A percentile compares a stretch with the other conserved stretches of the same genome.
phyloP scores from a whole-genome alignment of 2,329 filamentous ascomycete species.

The Colletotrichum sp. region DNA sequence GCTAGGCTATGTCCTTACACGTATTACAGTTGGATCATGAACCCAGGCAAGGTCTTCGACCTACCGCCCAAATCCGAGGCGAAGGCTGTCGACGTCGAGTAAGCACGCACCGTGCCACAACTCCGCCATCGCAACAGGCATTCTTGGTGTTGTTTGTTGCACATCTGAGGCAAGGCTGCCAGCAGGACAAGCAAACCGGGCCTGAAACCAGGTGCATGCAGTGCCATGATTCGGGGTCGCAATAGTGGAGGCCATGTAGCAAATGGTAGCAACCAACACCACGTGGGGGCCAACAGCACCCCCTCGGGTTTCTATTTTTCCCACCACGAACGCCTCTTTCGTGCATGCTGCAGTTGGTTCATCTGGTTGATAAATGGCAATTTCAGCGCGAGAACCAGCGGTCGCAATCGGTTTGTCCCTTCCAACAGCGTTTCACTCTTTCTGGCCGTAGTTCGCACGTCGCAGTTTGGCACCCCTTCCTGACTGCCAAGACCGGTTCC shows the following conservation, averaged over 20 bases:
- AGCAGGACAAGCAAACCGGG: background rate
- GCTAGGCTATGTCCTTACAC: background rate
- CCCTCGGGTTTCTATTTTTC: background rate
- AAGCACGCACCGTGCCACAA: background rate
- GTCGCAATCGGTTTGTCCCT: background rate
- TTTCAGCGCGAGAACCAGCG: background rate
- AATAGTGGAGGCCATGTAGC: background rate
- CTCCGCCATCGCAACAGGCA: background rate
- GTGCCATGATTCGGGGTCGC: background rate
- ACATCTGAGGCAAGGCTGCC: background rate
- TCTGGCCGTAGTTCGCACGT: background rate
- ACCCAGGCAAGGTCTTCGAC: constrained; percentile 74
- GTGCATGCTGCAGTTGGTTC: background rate
- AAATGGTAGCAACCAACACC: background rate
- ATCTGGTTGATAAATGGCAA: background rate
- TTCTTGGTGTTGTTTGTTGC: background rate
- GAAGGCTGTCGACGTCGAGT: background rate
- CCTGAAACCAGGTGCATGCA: background rate
- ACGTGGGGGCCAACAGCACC: background rate
- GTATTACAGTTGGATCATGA: constrained; percentile 64
- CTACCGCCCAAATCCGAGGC: background rate
- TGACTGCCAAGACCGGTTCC: background rate
- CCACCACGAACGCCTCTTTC: background rate
- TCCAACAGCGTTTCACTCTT: background rate
- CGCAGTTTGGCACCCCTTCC: background rate